A percentile compares a stretch with the other conserved stretches of the same genome.
Conservation (phyloP, 495 filamentous ascomycete genomes). For the Trichoderma virens region DNA sequence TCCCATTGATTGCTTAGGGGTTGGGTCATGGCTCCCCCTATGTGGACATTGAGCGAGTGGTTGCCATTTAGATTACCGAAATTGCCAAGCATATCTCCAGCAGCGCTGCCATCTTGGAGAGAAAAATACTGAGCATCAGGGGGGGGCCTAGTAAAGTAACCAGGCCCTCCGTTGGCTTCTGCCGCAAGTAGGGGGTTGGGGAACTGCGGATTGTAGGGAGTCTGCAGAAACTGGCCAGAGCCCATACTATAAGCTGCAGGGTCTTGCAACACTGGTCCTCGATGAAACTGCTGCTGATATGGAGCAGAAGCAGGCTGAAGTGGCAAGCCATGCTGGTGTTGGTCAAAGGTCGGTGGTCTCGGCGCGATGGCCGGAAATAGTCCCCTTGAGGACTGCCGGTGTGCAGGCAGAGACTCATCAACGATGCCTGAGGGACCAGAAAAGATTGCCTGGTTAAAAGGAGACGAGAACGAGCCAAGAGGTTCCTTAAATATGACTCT, state of each 20-base stretch:
- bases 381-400: constrained; percentile 25
- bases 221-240: background rate
- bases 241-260: background rate
- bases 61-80: background rate
- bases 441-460: constrained; percentile 14
- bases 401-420: constrained; percentile 11
- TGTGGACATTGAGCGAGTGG: background rate
- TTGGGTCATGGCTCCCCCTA: background rate
- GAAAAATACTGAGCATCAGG: background rate
- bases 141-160: background rate
- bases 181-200: background rate
- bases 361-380: constrained; percentile 34
- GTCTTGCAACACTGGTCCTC: background rate
- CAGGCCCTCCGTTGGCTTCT: background rate
- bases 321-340: constrained; percentile 17
- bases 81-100: background rate
- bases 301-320: constrained; percentile 22
- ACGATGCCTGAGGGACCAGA: constrained; percentile 28
- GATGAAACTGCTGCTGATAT: constrained; percentile 19
- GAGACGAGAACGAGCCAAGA: constrained; percentile 45
- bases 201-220: background rate
- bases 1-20: constrained; percentile 22
- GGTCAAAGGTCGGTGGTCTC: constrained; percentile 27
- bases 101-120: background rate
- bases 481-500: constrained; percentile 90